Evolutionary conservation across 2,329 filamentous ascomycete species (phyloP), one percentile per base, ranked within the genome.

Genomic region (Phialophora tarda): DNA sequence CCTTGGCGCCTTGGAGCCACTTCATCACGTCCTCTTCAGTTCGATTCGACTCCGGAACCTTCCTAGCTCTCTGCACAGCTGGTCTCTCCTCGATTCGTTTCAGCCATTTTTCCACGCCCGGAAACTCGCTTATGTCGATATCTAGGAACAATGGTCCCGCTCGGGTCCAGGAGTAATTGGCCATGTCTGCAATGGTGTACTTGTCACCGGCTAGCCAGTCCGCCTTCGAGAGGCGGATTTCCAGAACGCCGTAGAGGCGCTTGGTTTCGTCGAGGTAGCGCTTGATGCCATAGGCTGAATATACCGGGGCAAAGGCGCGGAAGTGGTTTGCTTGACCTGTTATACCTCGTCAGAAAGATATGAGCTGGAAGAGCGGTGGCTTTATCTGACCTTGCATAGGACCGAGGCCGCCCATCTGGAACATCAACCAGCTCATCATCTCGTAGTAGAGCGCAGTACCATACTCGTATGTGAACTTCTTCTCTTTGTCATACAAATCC

Each of bases 211-310:
- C 81, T 1, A 83, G 72, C 75, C 80, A 84, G 4, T 79, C 74
- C 7, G 77, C 78, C 30, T 77, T 75, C 50, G 72, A 66, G 4
- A 84, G 73, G 0, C 80, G 77, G 30, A 76, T 76, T 32, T 84
- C 79, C 4, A 84, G 76, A 14, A 84, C 81, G 23, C 76, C 73
- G 69, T 81, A 83, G 3, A 84, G 74, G 3, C 82, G 78, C 67
- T 79, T 81, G 4, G 81, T 82, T 71, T 84, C 82, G 30, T 81
- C 80, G 47, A 79, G 76, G 67, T 82, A 84, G n/a, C 82, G 76
- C 26, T 81, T 75, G 65, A 82, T 82, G 2, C 75, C 80, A 66
- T 82, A 82, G 59, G 77, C 73, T 26, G 82, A 81, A 66, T 80
- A 79, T 12, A 72, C 74, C 1, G 75, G 75, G 1, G 80, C 80